Base-by-base conservation (phyloP, 2,329 filamentous ascomycete genomes). In the Chalaropsis ovoidea region DNA sequence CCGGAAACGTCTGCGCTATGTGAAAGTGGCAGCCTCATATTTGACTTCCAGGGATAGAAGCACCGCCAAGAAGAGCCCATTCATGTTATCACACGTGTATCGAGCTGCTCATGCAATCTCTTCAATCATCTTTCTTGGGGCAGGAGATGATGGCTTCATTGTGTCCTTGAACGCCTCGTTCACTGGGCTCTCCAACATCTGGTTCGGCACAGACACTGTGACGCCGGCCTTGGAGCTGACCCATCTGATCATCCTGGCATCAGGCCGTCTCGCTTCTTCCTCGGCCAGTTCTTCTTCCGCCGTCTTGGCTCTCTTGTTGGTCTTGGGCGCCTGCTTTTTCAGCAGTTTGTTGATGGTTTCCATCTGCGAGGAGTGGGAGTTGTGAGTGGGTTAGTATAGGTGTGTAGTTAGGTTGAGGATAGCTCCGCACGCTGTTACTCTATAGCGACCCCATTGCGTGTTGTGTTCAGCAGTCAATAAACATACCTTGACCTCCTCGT, bases 271-370 rank as follows among this genome's bases (percentile, higher is more conserved):
- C 1, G 76, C 77, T 10, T 78, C 79, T 11, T 80, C 80, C 42
- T 79, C 81, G 68, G 70, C 77, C 66, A 70, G 73, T 64, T 69
- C 75, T 22, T 68, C 65, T 49, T 65, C 68, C 67, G 69, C 77
- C 67, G 71, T 74, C 56, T 72, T 79, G 41, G 74, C 79, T 70
- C 81, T 82, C 69, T 79, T 78, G 69, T 82, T 86, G 66, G 83
- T 84, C 75, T 93, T 92, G 27, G 89, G 86, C 0, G 89, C 88
- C 73, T 92, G 89, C 73, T 92, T 91, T 75, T 91, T 91, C 63
- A 94, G 83, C 1, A 94, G 84, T 71, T 92, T 91, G 78, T 94
- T 92, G 81, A 94, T 93, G 0, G 89, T 94, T 78, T 93, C 89
- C 82, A 90, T 89, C 88, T 92, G 70, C 22, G 27, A 15, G 13